Base-by-base conservation (phyloP, 1,284 basidiomycete genomes). In the Ustilago hordei region DNA sequence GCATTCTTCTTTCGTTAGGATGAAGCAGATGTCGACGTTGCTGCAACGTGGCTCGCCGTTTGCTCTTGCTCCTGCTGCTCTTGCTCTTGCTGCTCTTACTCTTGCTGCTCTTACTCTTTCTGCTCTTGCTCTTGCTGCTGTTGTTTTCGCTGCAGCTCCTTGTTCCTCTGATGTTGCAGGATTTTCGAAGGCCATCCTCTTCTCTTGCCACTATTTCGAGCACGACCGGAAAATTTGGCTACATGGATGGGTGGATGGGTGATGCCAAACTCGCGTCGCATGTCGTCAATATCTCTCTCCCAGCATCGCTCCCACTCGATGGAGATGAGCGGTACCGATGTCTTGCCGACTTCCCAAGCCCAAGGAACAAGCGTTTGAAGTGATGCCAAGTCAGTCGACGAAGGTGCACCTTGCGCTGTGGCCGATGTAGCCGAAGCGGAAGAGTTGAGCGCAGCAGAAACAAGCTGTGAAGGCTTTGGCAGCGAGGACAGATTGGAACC, bases 271-370 rank as follows among this genome's bases (percentile, higher is more conserved):
- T 95, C 93, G 70, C 86, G 88, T 86, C 93, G 92, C 87, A 98
- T 89, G 62, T 94, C 92, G 2, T 90, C 90, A 4, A 96, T 87
- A 64, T 93, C 89, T 86, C 93, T 91, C 64, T 91, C 91, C 95
- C 95, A 99, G 68, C 95, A 88, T 86, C 94, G 90, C 87, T 99
- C 96, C 97, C 96, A 99, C 82, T 95, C 95, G 8, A 99, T 92
- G 0, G 92, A 92, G 65, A 98, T 93, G 66, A 99, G 87, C 79
- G 92, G 93, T 1, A 87, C 87, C 34, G 92, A 90, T 57, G 88
- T 90, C 32, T 91, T 90, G 1, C 94, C 95, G 68, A 92, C 93
- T 66, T 91, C 90, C 61, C 95, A 87, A 9, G 95, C 95, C 95
- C 95, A 83, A 8, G 79, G 77, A 3, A 80, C 62, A 48, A 75